phyloP scores from a whole-genome alignment of 2,329 filamentous ascomycete genomes.

The Colletotrichum tabaci region DNA sequence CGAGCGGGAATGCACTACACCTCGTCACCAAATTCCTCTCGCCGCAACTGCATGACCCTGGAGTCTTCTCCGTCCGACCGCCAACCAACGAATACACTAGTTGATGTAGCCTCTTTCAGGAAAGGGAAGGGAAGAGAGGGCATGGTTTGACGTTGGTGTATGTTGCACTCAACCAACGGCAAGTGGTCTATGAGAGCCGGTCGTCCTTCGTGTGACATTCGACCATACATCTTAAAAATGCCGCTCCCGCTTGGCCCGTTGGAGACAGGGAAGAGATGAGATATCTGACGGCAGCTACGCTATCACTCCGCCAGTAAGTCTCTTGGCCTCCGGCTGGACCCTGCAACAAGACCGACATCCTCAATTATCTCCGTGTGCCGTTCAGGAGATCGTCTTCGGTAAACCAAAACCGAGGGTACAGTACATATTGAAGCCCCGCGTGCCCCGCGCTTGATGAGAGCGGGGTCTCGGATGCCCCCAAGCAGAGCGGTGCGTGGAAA shows the following conservation, averaged over 20 bases:
- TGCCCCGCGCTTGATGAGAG: constrained; percentile 29
- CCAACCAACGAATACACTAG: constrained; percentile 10
- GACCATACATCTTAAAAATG: not conserved
- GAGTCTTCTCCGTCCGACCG: constrained; percentile 25
- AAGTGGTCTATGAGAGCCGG: constrained; percentile 23
- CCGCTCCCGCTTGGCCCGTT: constrained; percentile 4
- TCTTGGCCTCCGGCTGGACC: not conserved
- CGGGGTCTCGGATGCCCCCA: constrained; percentile 11
- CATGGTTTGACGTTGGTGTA: constrained; percentile 14
- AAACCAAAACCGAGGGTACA: constrained; percentile 14
- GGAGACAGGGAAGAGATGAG: constrained; percentile 8
- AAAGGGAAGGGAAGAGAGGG: not conserved
- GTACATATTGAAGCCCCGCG: constrained; percentile 2
- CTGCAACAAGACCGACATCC: constrained; percentile 9
- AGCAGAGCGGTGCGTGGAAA: constrained; percentile 8
- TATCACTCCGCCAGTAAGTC: not conserved
- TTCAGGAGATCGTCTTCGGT: constrained; percentile 24
- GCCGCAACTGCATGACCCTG: constrained; percentile 30
- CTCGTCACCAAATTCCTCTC: constrained; percentile 38
- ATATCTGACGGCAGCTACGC: not conserved
- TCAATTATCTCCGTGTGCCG: constrained; percentile 21
- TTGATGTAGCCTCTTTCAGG: constrained; percentile 14
- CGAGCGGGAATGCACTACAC: constrained; percentile 40
- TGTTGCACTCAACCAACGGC: constrained; percentile 24
- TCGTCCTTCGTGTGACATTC: constrained; percentile 30